phyloP scores from a whole-genome alignment of 495 filamentous ascomycete genomes.

The Lepidopterella palustris region DNA sequence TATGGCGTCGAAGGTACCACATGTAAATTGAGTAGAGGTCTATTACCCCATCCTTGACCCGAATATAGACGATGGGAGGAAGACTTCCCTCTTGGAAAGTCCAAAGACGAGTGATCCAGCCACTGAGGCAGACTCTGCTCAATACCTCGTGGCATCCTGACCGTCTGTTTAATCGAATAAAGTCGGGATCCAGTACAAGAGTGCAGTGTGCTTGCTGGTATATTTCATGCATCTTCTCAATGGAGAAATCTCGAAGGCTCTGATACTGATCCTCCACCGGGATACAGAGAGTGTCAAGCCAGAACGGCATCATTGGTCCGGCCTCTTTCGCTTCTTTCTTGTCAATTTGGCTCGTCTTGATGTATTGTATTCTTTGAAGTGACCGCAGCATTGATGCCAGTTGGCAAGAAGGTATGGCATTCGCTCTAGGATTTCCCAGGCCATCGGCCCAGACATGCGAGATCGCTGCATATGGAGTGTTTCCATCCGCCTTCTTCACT shows the following conservation, averaged over 20 bases:
- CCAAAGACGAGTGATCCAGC: neutral
- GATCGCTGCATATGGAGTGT: constrained; percentile 15
- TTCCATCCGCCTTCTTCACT: neutral
- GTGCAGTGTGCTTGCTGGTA: neutral
- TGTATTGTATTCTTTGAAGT: constrained; percentile 5
- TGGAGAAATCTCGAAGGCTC: constrained; percentile 6
- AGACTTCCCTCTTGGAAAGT: neutral
- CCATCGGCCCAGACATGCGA: constrained; percentile 35
- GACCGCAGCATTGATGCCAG: neutral
- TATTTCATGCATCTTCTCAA: constrained; percentile 9
- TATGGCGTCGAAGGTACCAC: neutral
- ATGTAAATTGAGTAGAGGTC: neutral
- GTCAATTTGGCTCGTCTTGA: neutral
- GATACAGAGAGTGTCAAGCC: constrained; percentile 18
- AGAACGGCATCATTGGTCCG: constrained; percentile 2
- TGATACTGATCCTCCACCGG: constrained; percentile 4
- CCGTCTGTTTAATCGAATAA: neutral
- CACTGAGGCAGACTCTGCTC: neutral
- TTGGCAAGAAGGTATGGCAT: constrained; percentile 8
- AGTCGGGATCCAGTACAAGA: constrained; percentile 5
- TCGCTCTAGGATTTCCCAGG: constrained; percentile 19
- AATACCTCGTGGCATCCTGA: neutral
- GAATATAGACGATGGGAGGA: neutral
- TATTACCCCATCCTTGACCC: neutral
- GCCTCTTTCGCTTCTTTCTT: neutral